Conservation (phyloP, 352 stramenopile species). For the Globisporangium orthogonon region DNA sequence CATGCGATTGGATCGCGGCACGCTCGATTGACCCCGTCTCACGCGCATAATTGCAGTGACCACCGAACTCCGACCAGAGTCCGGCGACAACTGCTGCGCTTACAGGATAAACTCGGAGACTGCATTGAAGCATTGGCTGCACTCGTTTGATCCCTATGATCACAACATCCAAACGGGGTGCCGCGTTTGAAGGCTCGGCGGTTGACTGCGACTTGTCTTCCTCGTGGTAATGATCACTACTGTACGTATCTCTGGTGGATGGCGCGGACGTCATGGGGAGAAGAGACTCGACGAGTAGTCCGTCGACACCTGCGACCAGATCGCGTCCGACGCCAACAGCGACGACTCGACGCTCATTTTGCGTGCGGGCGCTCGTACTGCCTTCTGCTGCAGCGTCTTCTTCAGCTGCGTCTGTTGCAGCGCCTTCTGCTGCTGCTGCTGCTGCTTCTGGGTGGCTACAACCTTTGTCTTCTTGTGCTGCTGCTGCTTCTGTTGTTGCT, state of each 20-base stretch:
- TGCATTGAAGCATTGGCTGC: neutral
- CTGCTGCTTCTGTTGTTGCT: slow-evolving; percentile 4
- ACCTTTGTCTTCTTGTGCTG: too few species aligned
- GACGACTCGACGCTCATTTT: slow-evolving; percentile 68
- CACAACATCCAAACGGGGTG: too few species aligned
- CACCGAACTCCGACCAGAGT: too few species aligned
- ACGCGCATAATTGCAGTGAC: neutral
- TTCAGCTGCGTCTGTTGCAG: neutral
- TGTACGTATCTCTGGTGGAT: too few species aligned
- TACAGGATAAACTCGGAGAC: neutral
- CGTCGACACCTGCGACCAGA: slow-evolving; percentile 61
- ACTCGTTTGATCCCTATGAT: too few species aligned
- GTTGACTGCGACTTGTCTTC: too few species aligned
- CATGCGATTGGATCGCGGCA: neutral
- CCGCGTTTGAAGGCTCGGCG: too few species aligned
- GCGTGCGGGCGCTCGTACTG: slow-evolving; percentile 8
- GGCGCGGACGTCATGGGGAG: neutral
- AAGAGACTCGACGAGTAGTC: slow-evolving; percentile 29
- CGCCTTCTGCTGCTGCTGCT: neutral
- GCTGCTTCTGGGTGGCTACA: slow-evolving; percentile 1
- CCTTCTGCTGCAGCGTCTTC: too few species aligned
- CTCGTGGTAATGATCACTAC: too few species aligned
- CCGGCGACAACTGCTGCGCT: too few species aligned
- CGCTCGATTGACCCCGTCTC: neutral
- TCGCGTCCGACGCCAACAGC: slow-evolving; percentile 47